Base-by-base conservation (phyloP, 2,329 filamentous ascomycete species). In the Fusarium pininemorale region DNA sequence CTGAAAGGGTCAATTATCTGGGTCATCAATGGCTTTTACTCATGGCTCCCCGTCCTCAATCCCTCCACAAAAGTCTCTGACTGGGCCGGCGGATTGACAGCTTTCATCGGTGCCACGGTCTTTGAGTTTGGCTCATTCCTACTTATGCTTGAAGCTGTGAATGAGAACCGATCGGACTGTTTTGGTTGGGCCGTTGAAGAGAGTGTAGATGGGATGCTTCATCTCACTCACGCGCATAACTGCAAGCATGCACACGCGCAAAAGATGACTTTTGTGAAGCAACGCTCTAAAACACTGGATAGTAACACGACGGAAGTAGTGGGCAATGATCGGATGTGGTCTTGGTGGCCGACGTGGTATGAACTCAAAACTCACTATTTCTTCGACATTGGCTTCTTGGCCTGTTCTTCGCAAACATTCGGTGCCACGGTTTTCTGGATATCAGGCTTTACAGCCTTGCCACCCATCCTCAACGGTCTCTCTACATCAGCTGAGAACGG, bases 111-210 rank as follows among this genome's bases (percentile, higher is more conserved):
- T 8, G 90, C 90, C 0, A 91, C 90, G 1, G 82, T 93, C 12
- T 93, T 94, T 78, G 90, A 91, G 73, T 61, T 91, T 8, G 91
- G 91, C 1, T 90, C 89, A 41, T 77, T 93, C 3, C 80, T 93
- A 4, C 83, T 93, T 32, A 84, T 93, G 80, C 82, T 92, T 4
- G 91, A 93, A 79, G 91, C 91, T 7, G 84, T 92, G n/a, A 93
- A 93, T 78, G 89, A 90, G 76, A 90, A 92, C 75, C 84, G 87
- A 18, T 83, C 87, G 0, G 89, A 88, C 18, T 93, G 91, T 79
- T 93, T 93, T 78, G 91, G 91, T 7, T 93, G 90, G 90, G 91
- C 91, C 0, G 75, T 93, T 3, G 88, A 92, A 24, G 74, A 77
- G 18, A 59, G 56, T 8, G 15, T 78, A 3, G 73, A 76, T 14